Percentiles rank a stretch among this genome's conserved stretches.
Evolutionary conservation across 169 alveolate species (phyloP).

Genomic region (Neospora caninum): DNA sequence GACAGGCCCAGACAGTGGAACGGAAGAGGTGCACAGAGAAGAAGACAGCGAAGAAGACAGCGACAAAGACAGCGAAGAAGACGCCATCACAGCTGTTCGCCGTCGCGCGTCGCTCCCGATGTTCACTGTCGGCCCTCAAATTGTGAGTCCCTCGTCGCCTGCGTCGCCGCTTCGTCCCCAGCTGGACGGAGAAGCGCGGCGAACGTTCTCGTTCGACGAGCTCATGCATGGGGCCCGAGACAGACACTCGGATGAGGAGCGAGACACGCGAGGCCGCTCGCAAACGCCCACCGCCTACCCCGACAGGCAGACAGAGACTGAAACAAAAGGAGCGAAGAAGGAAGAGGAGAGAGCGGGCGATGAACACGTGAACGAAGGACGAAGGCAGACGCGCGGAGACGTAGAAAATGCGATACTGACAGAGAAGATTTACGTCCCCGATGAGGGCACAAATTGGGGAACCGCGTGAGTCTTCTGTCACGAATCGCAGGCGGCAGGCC

Average conservation of each 20-base stretch:
- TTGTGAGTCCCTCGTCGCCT: neutral
- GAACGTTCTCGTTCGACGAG: neutral
- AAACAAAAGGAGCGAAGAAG: conserved; percentile 39
- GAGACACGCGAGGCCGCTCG: neutral
- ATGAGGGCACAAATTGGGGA: neutral
- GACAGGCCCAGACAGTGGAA: too few species aligned
- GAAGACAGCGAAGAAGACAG: too few species aligned
- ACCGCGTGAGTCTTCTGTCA: neutral
- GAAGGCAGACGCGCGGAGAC: neutral
- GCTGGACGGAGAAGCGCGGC: neutral
- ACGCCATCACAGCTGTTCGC: neutral
- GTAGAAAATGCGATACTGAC: too few species aligned
- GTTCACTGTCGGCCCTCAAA: neutral
- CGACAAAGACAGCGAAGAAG: neutral
- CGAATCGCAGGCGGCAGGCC: too few species aligned
- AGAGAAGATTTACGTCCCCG: neutral
- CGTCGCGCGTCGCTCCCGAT: neutral
- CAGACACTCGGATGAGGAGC: neutral
- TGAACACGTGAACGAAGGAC: neutral
- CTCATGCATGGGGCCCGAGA: neutral
- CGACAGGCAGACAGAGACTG: neutral
- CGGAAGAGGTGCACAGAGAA: too few species aligned
- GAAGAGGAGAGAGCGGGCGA: neutral
- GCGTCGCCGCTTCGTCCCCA: neutral
- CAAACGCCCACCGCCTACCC: neutral